phyloP scores from a whole-genome alignment of 192 early-diverging fungal species.

The Gamsiella multidivaricata region DNA sequence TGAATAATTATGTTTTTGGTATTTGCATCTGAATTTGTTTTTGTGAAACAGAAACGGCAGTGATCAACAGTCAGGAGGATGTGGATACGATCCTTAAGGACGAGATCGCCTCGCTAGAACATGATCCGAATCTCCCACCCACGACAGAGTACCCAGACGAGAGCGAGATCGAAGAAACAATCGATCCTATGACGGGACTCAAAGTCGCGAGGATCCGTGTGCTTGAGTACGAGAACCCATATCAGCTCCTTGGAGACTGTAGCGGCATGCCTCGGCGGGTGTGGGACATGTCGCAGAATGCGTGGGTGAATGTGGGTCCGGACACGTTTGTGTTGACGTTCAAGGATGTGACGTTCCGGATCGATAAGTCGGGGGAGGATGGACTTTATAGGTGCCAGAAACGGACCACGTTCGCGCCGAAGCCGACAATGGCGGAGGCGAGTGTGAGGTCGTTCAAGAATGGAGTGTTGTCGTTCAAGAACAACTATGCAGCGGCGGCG shows the following conservation, averaged over 20 bases:
- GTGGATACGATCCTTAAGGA: slow-evolving; percentile 19
- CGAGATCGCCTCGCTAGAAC: slow-evolving; percentile 40
- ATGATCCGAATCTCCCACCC: neutral
- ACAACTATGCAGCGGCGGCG: slow-evolving; percentile 17
- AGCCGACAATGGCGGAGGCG: neutral
- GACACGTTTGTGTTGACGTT: slow-evolving; percentile 50
- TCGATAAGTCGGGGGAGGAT: slow-evolving; percentile 27
- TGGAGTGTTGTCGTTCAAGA: slow-evolving; percentile 27
- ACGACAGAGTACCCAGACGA: slow-evolving; percentile 4
- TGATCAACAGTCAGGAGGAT: slow-evolving; percentile 12
- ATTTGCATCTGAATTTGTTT: neutral
- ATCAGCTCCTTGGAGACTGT: slow-evolving; percentile 57
- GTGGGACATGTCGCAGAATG: slow-evolving; percentile 28
- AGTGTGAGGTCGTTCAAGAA: neutral
- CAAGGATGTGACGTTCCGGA: slow-evolving; percentile 23
- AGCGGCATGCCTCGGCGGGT: slow-evolving; percentile 37
- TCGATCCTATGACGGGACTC: slow-evolving; percentile 10
- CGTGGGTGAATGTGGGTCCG: slow-evolving; percentile 60
- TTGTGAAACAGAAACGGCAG: neutral
- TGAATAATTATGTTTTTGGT: neutral
- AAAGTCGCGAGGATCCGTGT: slow-evolving; percentile 53
- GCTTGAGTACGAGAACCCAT: slow-evolving; percentile 62
- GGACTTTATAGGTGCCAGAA: slow-evolving; percentile 44
- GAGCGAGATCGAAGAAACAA: slow-evolving; percentile 7
- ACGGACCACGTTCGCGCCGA: slow-evolving; percentile 21